Percentiles rank a stretch among this genome's conserved stretches.
These are phyloP conservation scores for Talaromyces ruber DNA, from an alignment of 495 filamentous ascomycete species.

Conservation along the genomic window DNA sequence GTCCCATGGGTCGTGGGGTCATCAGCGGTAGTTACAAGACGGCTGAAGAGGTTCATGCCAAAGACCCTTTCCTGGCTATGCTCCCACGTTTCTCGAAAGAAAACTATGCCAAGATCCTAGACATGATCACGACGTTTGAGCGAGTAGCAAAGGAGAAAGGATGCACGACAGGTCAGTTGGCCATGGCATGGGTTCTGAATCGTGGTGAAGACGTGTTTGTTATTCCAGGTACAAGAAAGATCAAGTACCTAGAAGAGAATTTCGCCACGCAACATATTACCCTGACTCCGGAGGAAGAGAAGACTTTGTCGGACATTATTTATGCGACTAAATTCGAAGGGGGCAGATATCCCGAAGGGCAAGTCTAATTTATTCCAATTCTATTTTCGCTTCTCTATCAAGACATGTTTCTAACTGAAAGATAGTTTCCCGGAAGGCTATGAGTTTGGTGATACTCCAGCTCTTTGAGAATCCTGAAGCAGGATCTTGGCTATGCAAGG, in stretches of 20 bases:
- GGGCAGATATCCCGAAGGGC: constrained; percentile 14
- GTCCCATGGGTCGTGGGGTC: constrained; percentile 53
- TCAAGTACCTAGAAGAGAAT: constrained; percentile 51
- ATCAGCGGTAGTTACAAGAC: constrained; percentile 40
- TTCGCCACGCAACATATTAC: constrained; percentile 28
- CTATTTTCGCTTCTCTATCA: not conserved
- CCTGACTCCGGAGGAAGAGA: constrained; percentile 37
- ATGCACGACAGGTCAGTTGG: constrained; percentile 38
- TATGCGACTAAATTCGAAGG: constrained; percentile 22
- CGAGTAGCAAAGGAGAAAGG: constrained; percentile 39
- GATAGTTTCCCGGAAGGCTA: not conserved
- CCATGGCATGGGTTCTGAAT: constrained; percentile 49
- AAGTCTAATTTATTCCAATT: not conserved
- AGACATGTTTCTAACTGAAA: not conserved
- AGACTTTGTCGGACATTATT: constrained; percentile 29
- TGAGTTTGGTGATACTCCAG: constrained; percentile 1
- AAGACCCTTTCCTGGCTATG: constrained; percentile 30
- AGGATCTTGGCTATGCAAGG: not conserved
- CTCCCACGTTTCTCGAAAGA: constrained; percentile 41
- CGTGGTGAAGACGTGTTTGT: constrained; percentile 55
- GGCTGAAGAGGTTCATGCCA: constrained; percentile 32
- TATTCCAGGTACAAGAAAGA: constrained; percentile 52
- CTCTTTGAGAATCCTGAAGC: not conserved
- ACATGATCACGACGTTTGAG: constrained; percentile 31
- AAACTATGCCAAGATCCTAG: constrained; percentile 43